Evolutionary conservation across 192 early-diverging fungal species (phyloP), one percentile per base, ranked within the genome.

Genomic region (Backusella morwellensis): DNA sequence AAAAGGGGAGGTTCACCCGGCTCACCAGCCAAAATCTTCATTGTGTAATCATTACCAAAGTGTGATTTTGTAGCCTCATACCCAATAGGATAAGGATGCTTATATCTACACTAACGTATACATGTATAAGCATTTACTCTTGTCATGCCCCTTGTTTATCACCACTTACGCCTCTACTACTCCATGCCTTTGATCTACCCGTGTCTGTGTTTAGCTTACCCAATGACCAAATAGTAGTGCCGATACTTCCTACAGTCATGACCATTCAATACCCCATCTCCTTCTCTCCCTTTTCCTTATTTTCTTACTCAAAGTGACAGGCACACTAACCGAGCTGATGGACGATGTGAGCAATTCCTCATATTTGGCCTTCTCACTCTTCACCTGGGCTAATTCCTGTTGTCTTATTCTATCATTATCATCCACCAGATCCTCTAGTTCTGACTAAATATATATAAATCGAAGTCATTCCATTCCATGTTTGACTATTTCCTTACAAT

Each of bases 61-160:
- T 85, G 79, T 21, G 66, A 71, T 72, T 88, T 88, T 32, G 86
- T 80, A 19, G 87, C 87, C 50, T 74, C 72, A 73, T 80, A 88
- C 8, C 87, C 87, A 35, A 88, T 80, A 12, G 87, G 87, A 29
- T 88, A 88, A 72, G 87, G 87, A 52, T 88, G 87, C 54, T 78
- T 79, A 36, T 81, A 88, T 26, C 80, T 68, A 66, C 85, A 85
- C 87, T 88, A 40, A 17, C 12, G 26, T 32, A 35, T 35, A 26
- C 9, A 4, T 35, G 0, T 35, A 78, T 14, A 42, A 17, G 2
- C 38, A 23, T 6, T 23, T 50, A 67, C 0, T 47, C 21, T 21
- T 42, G 3, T 8, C 4, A 14, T 15, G 4, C 42, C 42, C 40
- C 3, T 29, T 26, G 11, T 63, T 3, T 29, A 14, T 63, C 15